These are phyloP conservation scores for Phaseolus lunatus DNA, from an alignment of 306 rosid species.

Conservation along the genomic window DNA sequence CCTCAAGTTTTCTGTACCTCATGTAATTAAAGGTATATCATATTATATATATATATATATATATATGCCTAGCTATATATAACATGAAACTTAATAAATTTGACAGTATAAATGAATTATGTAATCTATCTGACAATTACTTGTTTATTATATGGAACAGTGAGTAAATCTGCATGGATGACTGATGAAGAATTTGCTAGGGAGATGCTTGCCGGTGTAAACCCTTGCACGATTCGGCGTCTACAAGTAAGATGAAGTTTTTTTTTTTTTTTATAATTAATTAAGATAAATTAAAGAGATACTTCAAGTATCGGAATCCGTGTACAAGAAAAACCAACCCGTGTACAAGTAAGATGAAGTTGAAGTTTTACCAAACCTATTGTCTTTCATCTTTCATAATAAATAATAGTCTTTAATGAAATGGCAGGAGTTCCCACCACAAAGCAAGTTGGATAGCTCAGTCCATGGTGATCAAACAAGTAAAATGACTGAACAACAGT, in stretches of 20 bases:
- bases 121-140: neutral
- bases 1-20: conserved; percentile 66
- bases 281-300: no score
- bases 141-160: conserved; percentile 33
- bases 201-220: conserved; percentile 71
- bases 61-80: no score
- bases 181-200: conserved; percentile 76
- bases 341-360: conserved; percentile 40
- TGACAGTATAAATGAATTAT: neutral
- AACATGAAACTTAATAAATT: no score
- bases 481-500: conserved; percentile 53
- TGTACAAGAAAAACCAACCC: no score
- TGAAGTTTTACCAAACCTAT: no score
- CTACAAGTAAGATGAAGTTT: conserved; percentile 41
- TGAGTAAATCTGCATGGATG: conserved; percentile 63
- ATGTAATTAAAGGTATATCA: conserved; percentile 64
- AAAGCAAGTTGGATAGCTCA: conserved; percentile 61
- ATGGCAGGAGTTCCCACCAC: conserved; percentile 69
- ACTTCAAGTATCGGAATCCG: no score
- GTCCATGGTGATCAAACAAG: conserved; percentile 71
- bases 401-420: neutral
- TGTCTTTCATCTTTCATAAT: neutral
- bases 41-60: no score
- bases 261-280: no score
- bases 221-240: conserved; percentile 49